Conservation (phyloP, 192 early-diverging fungal genomes). For the Backusella circina region DNA sequence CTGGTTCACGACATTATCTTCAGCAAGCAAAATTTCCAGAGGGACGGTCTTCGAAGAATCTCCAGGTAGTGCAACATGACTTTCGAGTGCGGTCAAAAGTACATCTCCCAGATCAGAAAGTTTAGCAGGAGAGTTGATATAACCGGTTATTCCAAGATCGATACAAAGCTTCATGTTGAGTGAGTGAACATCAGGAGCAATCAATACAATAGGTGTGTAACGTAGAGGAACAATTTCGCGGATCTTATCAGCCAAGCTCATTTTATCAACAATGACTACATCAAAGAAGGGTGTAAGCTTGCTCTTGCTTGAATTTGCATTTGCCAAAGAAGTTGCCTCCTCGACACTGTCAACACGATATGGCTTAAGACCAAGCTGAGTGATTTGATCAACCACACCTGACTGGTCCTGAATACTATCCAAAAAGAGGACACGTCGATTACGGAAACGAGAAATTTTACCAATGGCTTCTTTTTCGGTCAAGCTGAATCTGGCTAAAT, state of each 20-base stretch:
- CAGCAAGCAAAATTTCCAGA: conserved; percentile 73
- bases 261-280: conserved; percentile 62
- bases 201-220: conserved; percentile 70
- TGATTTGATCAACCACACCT: conserved; percentile 48
- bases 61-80: conserved; percentile 52
- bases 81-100: conserved; percentile 66
- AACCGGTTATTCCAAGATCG: conserved; percentile 63
- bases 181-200: conserved; percentile 49
- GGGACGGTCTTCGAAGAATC: conserved; percentile 58
- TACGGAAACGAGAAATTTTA: conserved; percentile 51
- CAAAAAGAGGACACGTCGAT: conserved; percentile 60
- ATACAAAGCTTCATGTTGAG: conserved; percentile 64
- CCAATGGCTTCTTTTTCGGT: conserved; percentile 34
- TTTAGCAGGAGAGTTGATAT: conserved; percentile 59
- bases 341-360: conserved; percentile 41
- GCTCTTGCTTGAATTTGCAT: conserved; percentile 26
- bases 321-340: conserved; percentile 34
- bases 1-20: conserved; percentile 85
- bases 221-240: conserved; percentile 52
- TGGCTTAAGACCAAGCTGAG: conserved; percentile 45
- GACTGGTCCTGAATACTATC: conserved; percentile 47
- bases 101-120: conserved; percentile 59
- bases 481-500: conserved; percentile 43
- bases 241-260: conserved; percentile 54
- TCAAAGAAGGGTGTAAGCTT: conserved; percentile 51